A percentile compares a stretch with the other conserved stretches of the same genome.
Evolutionary conservation across 495 filamentous ascomycete species (phyloP).

Genomic region (Podospora pseudopauciseta): DNA sequence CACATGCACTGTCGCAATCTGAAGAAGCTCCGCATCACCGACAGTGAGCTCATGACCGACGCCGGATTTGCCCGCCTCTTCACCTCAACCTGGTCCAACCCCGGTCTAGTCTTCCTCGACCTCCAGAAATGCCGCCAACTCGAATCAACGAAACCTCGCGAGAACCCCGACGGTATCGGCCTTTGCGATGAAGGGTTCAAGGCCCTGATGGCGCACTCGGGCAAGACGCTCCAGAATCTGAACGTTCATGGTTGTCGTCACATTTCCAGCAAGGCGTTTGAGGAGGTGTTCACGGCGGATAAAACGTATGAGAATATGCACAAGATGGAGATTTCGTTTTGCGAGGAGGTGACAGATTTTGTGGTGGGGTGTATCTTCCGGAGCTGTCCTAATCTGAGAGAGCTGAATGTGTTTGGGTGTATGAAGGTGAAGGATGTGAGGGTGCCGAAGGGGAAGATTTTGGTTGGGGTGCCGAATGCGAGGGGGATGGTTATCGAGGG

Average conservation of each 20-base stretch:
- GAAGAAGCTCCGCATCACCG: conserved; percentile 70
- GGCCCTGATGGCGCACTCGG: conserved; percentile 83
- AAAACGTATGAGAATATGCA: conserved; percentile 61
- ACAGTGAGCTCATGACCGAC: conserved; percentile 71
- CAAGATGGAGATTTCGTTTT: conserved; percentile 76
- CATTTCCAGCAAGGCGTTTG: conserved; percentile 63
- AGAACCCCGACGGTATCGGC: conserved; percentile 62
- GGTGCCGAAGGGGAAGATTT: conserved; percentile 67
- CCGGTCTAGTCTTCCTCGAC: conserved; percentile 62
- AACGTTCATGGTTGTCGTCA: conserved; percentile 77
- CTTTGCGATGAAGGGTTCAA: conserved; percentile 69
- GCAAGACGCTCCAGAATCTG: conserved; percentile 54
- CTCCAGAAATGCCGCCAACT: conserved; percentile 69
- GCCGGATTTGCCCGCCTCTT: conserved; percentile 68
- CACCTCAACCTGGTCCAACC: conserved; percentile 63
- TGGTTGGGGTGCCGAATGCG: conserved; percentile 75
- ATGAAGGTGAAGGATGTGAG: conserved; percentile 68
- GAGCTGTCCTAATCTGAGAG: conserved; percentile 67
- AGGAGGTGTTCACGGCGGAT: conserved; percentile 60
- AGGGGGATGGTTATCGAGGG: conserved; percentile 52
- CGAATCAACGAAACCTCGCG: conserved; percentile 52
- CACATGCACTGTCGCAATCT: conserved; percentile 65
- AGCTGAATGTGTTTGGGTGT: conserved; percentile 78
- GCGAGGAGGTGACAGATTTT: conserved; percentile 67
- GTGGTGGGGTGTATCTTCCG: conserved; percentile 70